A percentile compares a stretch with the other conserved stretches of the same genome.
Conservation (phyloP, 139 green algal genomes). For the Chlamydomonas asymmetrica region DNA sequence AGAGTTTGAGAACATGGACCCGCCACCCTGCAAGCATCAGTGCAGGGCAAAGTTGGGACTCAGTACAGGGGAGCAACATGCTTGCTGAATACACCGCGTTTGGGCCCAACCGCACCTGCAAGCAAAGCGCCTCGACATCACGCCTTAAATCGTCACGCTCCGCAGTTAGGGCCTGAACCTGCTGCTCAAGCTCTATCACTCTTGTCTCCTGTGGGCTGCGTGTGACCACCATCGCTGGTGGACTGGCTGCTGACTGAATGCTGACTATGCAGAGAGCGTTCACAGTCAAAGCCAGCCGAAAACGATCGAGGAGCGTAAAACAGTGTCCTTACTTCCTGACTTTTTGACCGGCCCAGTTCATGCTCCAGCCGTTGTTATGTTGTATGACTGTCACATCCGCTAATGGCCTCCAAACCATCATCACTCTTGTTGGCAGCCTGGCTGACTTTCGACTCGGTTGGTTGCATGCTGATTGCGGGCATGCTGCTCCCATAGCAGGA, state of each 20-base stretch:
- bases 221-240: not conserved
- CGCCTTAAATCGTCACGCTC: conserved; percentile 5
- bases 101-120: not conserved
- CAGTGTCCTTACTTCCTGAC: not conserved
- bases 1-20: too few species aligned
- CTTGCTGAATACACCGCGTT: not conserved
- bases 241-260: not conserved
- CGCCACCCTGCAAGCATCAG: too few species aligned
- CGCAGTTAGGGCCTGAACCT: not conserved
- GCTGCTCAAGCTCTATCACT: not conserved
- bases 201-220: not conserved
- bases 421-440: too few species aligned
- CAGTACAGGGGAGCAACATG: not conserved
- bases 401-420: too few species aligned
- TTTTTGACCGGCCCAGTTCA: too few species aligned
- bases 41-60: not conserved
- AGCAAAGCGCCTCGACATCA: conserved; percentile 17
- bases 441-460: too few species aligned
- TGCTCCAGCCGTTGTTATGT: too few species aligned
- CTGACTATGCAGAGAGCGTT: not conserved
- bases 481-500: too few species aligned
- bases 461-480: too few species aligned
- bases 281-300: not conserved
- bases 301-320: not conserved
- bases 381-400: too few species aligned